phyloP scores from a whole-genome alignment of 2,329 filamentous ascomycete genomes.

The Cryphonectria nitschkei region DNA sequence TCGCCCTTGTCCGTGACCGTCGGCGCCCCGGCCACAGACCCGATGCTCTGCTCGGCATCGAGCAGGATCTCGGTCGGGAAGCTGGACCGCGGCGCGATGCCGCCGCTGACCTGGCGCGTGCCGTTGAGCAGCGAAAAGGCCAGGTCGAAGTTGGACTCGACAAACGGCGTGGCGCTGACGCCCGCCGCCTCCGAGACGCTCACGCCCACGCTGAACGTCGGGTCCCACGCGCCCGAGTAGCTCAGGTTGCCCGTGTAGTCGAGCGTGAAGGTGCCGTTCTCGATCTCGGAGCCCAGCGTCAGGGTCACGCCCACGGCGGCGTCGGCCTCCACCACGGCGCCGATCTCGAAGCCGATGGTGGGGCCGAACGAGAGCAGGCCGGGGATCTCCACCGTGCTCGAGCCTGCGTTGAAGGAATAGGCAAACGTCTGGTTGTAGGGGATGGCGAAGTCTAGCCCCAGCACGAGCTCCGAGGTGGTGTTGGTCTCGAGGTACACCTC shows the following conservation, averaged over 20 bases:
- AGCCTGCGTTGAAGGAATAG: constrained; percentile 45
- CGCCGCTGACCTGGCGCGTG: constrained; percentile 34
- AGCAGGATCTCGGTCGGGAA: constrained; percentile 36
- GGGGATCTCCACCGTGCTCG: constrained; percentile 44
- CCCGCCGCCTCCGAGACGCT: constrained; percentile 31
- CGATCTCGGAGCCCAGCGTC: constrained; percentile 30
- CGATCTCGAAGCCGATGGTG: constrained; percentile 42
- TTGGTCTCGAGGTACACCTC: constrained; percentile 48
- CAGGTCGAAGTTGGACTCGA: constrained; percentile 32
- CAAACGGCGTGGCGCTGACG: constrained; percentile 33
- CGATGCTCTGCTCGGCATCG: constrained; percentile 31
- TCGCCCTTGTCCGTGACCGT: constrained; percentile 26
- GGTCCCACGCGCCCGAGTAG: constrained; percentile 29
- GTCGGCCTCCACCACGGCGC: constrained; percentile 40
- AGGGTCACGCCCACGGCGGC: constrained; percentile 34
- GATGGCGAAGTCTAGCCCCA: constrained; percentile 39
- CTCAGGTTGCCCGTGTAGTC: constrained; percentile 36
- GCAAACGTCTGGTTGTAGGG: constrained; percentile 40
- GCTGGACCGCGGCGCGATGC: constrained; percentile 35
- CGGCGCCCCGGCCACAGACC: constrained; percentile 34
- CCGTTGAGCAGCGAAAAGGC: constrained; percentile 35
- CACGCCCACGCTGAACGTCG: constrained; percentile 28
- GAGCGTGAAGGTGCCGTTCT: constrained; percentile 35
- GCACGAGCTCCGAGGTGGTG: constrained; percentile 42
- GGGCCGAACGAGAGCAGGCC: constrained; percentile 41